These are phyloP conservation scores for Mucor plumbeus DNA, from an alignment of 371 early-diverging fungal species.

Conservation along the genomic window DNA sequence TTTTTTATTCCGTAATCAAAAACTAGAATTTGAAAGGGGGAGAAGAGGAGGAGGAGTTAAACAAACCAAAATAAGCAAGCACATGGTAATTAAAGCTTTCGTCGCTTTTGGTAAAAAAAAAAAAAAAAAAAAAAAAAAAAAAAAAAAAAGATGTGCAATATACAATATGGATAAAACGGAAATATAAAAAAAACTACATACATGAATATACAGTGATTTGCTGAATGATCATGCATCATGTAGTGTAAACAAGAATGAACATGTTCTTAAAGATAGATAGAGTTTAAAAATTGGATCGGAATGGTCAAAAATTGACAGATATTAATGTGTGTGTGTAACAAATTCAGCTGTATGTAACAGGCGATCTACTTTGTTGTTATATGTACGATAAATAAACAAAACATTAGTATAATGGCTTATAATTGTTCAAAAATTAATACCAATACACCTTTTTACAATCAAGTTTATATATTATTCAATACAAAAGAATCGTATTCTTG, in stretches of 20 bases:
- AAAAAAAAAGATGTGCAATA: too few relatives aligned
- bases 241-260: constrained; percentile 1
- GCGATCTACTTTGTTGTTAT: not conserved
- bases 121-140: too few relatives aligned
- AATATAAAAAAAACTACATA: not conserved
- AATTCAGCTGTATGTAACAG: not conserved
- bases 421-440: too few relatives aligned
- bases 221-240: not conserved
- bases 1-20: not conserved
- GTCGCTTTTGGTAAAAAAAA: not conserved
- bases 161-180: not conserved
- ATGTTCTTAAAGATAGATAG: not conserved
- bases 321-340: not conserved
- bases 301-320: constrained; percentile 3
- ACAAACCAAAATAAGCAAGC: not conserved
- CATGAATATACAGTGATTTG: too few relatives aligned
- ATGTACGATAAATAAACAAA: too few relatives aligned
- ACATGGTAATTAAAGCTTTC: constrained; percentile 1
- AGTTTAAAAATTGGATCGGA: not conserved
- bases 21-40: not conserved
- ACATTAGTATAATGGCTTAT: too few relatives aligned
- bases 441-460: too few relatives aligned
- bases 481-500: not conserved
- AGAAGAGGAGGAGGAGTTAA: too few relatives aligned
- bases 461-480: too few relatives aligned